Evolutionary conservation across 106 monocot species (phyloP), one percentile per base, ranked within the genome.

Genomic region (Allium fistulosum): DNA sequence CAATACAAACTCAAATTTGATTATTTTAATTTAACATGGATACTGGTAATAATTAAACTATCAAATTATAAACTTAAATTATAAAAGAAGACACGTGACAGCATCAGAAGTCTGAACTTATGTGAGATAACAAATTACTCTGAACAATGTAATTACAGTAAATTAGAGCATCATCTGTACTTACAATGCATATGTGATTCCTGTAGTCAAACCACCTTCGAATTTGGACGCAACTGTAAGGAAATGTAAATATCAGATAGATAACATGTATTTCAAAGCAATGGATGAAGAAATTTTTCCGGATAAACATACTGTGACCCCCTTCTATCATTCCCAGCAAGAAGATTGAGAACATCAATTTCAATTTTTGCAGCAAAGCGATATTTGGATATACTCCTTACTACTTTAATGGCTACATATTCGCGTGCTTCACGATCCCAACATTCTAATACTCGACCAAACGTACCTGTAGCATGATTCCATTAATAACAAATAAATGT

Each of bases 181-280:
- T 86, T 87, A 97, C 97, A 77, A 97, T 97, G 82, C 92, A 92
- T 59, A 97, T 90, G 61, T 97, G 97, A 71, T 89, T 89, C 37
- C 80, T 88, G 55, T 92, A 97, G 71, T 97, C 97, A 81, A 97
- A 97, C 97, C 92, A 97, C 48, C 82, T 84, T 65, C 72, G 74
- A 58, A 97, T 92, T 66, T 92, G 92, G 12, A 97, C 76, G 66
- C 97, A 97, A 51, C 97, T 97, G 80, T 57, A 84, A 58, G 73
- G 59, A 64, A 13, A 67, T 37, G 71, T 11, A 52, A 56, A 16
- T 58, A 4, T 26, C 28, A 46, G 26, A 9, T 51, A 9, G 18
- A 51, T 50, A 50, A 27, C 49, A 50, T 22, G 18, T 66, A 4
- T 17, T 22, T 22, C 22, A 22, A 52, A 70, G 47, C 52, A 72